Evolutionary conservation across 495 filamentous ascomycete species (phyloP).

Genomic region (Penicillium psychrofluorescens): DNA sequence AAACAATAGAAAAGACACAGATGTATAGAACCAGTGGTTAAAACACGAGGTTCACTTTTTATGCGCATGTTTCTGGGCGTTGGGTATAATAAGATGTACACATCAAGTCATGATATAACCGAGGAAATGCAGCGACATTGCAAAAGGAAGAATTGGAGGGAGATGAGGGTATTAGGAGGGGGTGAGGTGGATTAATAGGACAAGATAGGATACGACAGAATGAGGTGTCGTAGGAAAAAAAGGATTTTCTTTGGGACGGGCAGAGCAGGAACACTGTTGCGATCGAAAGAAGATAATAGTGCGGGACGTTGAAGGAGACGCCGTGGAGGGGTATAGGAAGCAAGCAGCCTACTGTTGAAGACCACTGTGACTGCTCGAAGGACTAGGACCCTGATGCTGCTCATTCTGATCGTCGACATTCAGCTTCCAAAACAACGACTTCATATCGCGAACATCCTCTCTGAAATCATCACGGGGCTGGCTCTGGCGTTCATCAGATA

Average conservation of each 20-base stretch:
- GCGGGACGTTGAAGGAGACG: no score
- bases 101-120: slow-evolving; percentile 22
- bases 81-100: slow-evolving; percentile 22
- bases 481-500: slow-evolving; percentile 62
- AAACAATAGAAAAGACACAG: no score
- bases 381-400: slow-evolving; percentile 8
- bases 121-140: not conserved
- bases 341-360: not conserved
- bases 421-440: slow-evolving; percentile 56
- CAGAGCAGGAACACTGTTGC: no score
- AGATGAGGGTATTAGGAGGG: no score
- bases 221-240: no score
- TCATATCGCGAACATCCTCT: slow-evolving; percentile 69
- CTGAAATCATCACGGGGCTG: slow-evolving; percentile 55
- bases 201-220: no score
- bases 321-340: no score
- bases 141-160: not conserved
- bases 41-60: no score
- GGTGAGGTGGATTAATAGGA: no score
- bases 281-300: no score
- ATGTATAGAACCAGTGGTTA: no score
- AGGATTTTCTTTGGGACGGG: no score
- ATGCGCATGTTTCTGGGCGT: not conserved
- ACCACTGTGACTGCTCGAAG: slow-evolving; percentile 9
- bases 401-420: slow-evolving; percentile 34